Evolutionary conservation across 2,329 filamentous ascomycete genomes (phyloP).

Genomic region (Lachnellula suecica): DNA sequence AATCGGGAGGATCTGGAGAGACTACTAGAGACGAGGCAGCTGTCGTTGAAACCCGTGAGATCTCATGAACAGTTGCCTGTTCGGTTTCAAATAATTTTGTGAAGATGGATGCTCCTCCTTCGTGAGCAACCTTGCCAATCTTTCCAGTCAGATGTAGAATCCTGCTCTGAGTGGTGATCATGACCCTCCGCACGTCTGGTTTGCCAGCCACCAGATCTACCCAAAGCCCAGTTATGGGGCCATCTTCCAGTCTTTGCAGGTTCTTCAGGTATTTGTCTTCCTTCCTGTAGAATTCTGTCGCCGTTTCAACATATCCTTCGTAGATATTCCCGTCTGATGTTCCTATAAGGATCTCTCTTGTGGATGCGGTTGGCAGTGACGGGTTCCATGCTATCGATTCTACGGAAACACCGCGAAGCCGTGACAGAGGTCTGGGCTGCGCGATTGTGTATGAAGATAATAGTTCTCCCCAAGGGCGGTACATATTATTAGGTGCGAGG

Average conservation of each 20-base stretch:
- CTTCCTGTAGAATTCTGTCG: constrained; percentile 90
- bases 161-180: constrained; percentile 76
- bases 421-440: constrained; percentile 80
- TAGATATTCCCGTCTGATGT: constrained; percentile 94
- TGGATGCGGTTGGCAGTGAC: constrained; percentile 87
- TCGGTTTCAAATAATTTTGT: constrained; percentile 86
- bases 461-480: constrained; percentile 94
- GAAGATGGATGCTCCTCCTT: constrained; percentile 84
- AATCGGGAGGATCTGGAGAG: constrained; percentile 70
- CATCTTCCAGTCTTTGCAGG: constrained; percentile 80
- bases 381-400: constrained; percentile 96
- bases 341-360: constrained; percentile 88
- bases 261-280: constrained; percentile 90
- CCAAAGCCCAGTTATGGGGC: constrained; percentile 82
- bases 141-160: constrained; percentile 81
- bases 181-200: constrained; percentile 70
- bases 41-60: constrained; percentile 56
- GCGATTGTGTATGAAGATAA: constrained; percentile 94
- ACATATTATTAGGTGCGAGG: constrained; percentile 88
- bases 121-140: constrained; percentile 68
- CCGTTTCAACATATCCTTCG: constrained; percentile 91
- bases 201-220: constrained; percentile 69
- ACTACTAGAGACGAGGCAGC: constrained; percentile 69
- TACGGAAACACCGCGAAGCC: constrained; percentile 82
- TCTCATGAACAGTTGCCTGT: constrained; percentile 73